Percentiles rank a stretch among this genome's conserved stretches.
Evolutionary conservation across 2,329 filamentous ascomycete species (phyloP).

Genomic region (Fusarium buharicum): DNA sequence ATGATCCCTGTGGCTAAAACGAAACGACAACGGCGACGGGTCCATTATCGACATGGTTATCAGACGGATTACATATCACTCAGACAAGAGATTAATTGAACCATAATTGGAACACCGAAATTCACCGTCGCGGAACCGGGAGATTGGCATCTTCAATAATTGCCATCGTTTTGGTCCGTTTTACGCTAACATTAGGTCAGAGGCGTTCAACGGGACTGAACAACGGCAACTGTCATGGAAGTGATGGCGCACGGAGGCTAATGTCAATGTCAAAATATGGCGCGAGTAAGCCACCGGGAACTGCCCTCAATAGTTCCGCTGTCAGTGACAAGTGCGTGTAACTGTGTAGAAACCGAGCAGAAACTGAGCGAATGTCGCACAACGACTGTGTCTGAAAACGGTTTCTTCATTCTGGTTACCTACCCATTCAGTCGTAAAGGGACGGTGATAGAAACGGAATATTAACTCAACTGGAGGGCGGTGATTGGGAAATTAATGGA

Average conservation of each 20-base stretch:
- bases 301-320: slow-evolving; percentile 15
- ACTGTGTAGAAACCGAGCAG: no score
- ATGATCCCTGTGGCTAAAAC: slow-evolving; percentile 11
- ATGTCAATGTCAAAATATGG: background rate
- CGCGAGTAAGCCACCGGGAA: slow-evolving; percentile 27
- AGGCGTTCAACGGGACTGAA: no score
- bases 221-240: no score
- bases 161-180: background rate
- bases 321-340: background rate
- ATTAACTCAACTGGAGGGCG: background rate
- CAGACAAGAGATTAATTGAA: no score
- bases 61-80: background rate
- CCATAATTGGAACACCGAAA: background rate
- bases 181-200: background rate
- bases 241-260: slow-evolving; percentile 10
- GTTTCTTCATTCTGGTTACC: background rate
- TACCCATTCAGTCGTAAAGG: background rate
- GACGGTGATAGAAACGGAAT: background rate
- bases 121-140: slow-evolving; percentile 1
- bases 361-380: background rate
- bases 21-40: slow-evolving; percentile 13
- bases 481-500: slow-evolving; percentile 18
- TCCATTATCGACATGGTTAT: slow-evolving; percentile 9
- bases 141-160: slow-evolving; percentile 1
- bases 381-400: background rate